Conservation (phyloP, 164 flowering plant species). For the Aristolochia californica region DNA sequence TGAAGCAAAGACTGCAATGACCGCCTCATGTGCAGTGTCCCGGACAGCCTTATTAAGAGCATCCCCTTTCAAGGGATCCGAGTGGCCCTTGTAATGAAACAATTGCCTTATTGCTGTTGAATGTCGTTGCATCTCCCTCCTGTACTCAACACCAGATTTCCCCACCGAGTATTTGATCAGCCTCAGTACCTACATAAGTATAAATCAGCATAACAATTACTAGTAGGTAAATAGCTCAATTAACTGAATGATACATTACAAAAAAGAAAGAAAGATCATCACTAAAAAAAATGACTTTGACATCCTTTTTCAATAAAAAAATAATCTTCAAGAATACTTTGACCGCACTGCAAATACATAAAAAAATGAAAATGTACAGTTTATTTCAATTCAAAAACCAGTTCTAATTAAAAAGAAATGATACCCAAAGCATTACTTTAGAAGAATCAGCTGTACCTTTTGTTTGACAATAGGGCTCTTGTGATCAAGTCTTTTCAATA, state of each 20-base stretch:
- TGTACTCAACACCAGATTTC: conserved; percentile 89
- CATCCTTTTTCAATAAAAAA: background rate
- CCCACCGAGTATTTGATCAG: conserved; percentile 86
- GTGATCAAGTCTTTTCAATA: conserved; percentile 79
- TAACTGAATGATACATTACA: no score
- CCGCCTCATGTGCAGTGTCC: conserved; percentile 81
- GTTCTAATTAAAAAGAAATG: background rate
- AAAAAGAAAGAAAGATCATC: no score
- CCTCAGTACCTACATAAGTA: conserved; percentile 60
- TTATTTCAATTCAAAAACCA: background rate
- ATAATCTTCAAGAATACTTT: background rate
- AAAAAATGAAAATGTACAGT: no score
- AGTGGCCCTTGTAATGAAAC: conserved; percentile 80
- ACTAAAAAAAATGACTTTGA: background rate
- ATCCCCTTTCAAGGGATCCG: conserved; percentile 88
- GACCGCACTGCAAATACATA: no score
- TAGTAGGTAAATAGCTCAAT: no score
- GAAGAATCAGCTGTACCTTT: conserved; percentile 30
- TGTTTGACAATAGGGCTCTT: conserved; percentile 88
- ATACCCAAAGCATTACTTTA: conserved; percentile 6
- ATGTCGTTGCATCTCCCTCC: conserved; percentile 93
- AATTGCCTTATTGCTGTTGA: conserved; percentile 74
- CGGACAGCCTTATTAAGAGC: conserved; percentile 88
- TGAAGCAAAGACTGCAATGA: conserved; percentile 65
- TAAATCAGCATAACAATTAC: background rate